These are phyloP conservation scores for Blastocystis sp. DNA, from an alignment of 352 stramenopile genomes.

Conservation along the genomic window DNA sequence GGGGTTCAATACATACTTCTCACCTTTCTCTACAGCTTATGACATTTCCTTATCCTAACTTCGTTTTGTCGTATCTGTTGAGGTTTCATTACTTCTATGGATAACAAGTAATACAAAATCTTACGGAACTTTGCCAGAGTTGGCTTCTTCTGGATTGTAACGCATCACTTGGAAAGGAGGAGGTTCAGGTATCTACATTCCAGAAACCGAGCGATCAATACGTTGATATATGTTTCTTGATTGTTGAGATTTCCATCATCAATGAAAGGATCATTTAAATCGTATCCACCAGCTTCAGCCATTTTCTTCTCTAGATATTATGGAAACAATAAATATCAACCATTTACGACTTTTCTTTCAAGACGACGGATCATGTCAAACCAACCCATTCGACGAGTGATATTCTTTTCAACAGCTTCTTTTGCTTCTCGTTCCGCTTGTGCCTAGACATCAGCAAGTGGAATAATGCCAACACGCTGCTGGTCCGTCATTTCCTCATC, in stretches of 20 bases:
- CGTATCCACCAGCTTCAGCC: slow-evolving; percentile 38
- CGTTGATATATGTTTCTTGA: background rate
- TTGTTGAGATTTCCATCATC: slow-evolving; percentile 31
- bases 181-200: slow-evolving; percentile 7
- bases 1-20: background rate
- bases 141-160: slow-evolving; percentile 1
- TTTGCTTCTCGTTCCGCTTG: slow-evolving; percentile 15
- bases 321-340: background rate
- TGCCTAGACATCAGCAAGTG: background rate
- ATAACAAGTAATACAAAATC: background rate
- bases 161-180: slow-evolving; percentile 51
- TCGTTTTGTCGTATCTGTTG: background rate
- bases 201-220: background rate
- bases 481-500: slow-evolving; percentile 56
- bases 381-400: slow-evolving; percentile 54
- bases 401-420: slow-evolving; percentile 41
- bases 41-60: background rate
- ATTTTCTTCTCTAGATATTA: slow-evolving; percentile 54
- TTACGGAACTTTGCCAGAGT: background rate
- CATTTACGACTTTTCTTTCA: slow-evolving; percentile 53
- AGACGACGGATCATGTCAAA: slow-evolving; percentile 57
- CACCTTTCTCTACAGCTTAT: slow-evolving; percentile 26
- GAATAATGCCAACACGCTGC: background rate
- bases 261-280: slow-evolving; percentile 51
- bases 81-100: background rate